Percentiles rank a stretch among this genome's conserved stretches.
These are phyloP conservation scores for Chrysochromulina parva DNA, from an alignment of 78 protist genomes.

Conservation along the genomic window DNA sequence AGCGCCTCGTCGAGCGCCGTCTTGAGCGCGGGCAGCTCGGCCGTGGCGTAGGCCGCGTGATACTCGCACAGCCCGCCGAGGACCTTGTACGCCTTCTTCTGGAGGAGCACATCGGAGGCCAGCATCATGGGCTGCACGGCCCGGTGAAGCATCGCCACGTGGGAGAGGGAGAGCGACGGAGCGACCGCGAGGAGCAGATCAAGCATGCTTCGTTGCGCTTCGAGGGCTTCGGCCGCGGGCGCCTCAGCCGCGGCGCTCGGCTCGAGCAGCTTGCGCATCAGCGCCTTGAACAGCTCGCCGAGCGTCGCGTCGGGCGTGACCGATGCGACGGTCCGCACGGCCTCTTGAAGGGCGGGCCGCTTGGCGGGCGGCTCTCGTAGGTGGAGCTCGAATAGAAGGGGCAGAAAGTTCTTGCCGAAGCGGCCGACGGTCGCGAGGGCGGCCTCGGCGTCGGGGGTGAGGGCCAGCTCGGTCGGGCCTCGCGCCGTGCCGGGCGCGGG, in stretches of 20 bases:
- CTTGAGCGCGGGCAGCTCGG: background rate
- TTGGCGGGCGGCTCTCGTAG: background rate
- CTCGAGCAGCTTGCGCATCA: background rate
- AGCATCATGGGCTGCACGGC: background rate
- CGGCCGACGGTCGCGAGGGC: slow-evolving; percentile 3
- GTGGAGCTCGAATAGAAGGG: background rate
- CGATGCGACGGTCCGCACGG: background rate
- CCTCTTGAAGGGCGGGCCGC: background rate
- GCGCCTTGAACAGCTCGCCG: background rate
- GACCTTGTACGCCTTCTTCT: slow-evolving; percentile 17
- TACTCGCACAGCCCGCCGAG: background rate
- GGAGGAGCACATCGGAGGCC: background rate
- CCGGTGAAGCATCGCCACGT: background rate
- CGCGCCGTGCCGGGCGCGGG: background rate
- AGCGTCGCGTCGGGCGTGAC: background rate
- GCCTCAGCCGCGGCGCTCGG: background rate
- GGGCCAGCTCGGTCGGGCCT: background rate
- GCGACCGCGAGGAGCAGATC: background rate
- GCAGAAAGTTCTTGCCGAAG: background rate
- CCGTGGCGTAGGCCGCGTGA: background rate
- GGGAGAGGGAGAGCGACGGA: background rate
- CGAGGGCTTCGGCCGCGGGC: background rate
- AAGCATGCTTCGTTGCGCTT: background rate
- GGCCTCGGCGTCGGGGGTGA: background rate
- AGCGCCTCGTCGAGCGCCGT: background rate